A percentile compares a stretch with the other conserved stretches of the same genome.
Evolutionary conservation across 176 grass and related monocot species (phyloP).

Genomic region (Carex cristatella): DNA sequence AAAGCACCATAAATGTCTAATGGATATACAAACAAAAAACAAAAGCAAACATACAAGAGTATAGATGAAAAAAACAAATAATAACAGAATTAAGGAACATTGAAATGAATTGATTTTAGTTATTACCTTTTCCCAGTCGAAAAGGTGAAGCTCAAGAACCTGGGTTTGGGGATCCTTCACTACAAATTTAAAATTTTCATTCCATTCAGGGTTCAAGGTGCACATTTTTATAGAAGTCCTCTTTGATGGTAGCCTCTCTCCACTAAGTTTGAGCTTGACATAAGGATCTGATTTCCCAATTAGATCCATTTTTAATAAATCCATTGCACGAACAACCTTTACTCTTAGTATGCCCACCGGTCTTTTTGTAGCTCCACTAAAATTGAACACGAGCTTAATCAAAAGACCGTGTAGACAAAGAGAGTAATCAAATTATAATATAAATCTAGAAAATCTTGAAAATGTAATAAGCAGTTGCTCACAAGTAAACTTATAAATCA

Average conservation of each 20-base stretch:
- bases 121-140: conserved; percentile 97
- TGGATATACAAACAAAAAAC: background rate
- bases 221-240: conserved; percentile 92
- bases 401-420: background rate
- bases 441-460: background rate
- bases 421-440: background rate
- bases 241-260: conserved; percentile 66
- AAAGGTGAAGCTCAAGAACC: conserved; percentile 88
- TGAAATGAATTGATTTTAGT: background rate
- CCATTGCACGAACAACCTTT: conserved; percentile 66
- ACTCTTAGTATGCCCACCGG: conserved; percentile 84
- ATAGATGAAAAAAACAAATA: background rate
- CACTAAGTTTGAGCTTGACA: conserved; percentile 84
- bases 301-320: conserved; percentile 97
- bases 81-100: background rate
- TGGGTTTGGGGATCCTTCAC: conserved; percentile 91
- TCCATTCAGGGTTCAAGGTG: conserved; percentile 92
- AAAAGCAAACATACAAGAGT: background rate
- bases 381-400: conserved; percentile 13
- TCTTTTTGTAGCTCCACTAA: conserved; percentile 78
- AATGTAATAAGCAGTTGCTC: background rate
- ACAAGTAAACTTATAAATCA: background rate
- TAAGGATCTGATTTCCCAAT: conserved; percentile 98
- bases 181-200: conserved; percentile 85
- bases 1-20: background rate